Evolutionary conservation across 1,284 basidiomycete genomes (phyloP).

Genomic region (Trichosporon ovoides): DNA sequence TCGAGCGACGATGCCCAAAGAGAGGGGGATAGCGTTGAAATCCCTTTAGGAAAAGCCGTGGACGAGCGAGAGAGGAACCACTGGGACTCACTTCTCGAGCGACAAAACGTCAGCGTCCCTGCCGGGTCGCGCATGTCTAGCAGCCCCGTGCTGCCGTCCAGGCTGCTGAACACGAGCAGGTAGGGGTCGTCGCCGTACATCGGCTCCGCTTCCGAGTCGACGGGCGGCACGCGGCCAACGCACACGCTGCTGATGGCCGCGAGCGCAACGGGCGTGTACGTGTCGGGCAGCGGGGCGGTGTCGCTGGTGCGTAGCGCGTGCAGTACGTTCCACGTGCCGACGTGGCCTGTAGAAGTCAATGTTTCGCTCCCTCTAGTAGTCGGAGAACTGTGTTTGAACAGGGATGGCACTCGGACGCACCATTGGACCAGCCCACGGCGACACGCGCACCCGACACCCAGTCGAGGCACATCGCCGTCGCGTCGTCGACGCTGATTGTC

Average conservation of each 20-base stretch:
- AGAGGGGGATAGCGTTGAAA: not conserved
- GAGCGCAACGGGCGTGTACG: conserved; percentile 25
- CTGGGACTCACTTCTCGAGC: conserved; percentile 31
- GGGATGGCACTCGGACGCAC: conserved; percentile 49
- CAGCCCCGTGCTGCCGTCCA: conserved; percentile 31
- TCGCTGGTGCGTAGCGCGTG: conserved; percentile 41
- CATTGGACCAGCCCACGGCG: conserved; percentile 73
- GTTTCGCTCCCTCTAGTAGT: too few species aligned
- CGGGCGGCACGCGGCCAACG: conserved; percentile 27
- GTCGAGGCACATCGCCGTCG: conserved; percentile 67
- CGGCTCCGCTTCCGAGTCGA: conserved; percentile 18
- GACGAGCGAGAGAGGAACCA: too few species aligned
- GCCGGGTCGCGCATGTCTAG: conserved; percentile 36
- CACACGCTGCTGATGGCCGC: conserved; percentile 29
- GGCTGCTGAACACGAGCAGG: conserved; percentile 25
- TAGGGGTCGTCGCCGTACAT: conserved; percentile 28
- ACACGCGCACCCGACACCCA: conserved; percentile 78
- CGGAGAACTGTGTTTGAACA: too few species aligned
- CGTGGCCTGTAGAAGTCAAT: conserved; percentile 63
- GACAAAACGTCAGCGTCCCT: conserved; percentile 23
- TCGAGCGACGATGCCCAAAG: too few species aligned
- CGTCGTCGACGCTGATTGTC: conserved; percentile 65
- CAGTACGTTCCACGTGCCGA: conserved; percentile 68
- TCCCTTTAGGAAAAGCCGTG: not conserved
- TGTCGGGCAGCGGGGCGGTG: conserved; percentile 23